These are phyloP conservation scores for Eremothecium sinecaudum DNA, from an alignment of 1,139 yeast species.

Conservation along the genomic window DNA sequence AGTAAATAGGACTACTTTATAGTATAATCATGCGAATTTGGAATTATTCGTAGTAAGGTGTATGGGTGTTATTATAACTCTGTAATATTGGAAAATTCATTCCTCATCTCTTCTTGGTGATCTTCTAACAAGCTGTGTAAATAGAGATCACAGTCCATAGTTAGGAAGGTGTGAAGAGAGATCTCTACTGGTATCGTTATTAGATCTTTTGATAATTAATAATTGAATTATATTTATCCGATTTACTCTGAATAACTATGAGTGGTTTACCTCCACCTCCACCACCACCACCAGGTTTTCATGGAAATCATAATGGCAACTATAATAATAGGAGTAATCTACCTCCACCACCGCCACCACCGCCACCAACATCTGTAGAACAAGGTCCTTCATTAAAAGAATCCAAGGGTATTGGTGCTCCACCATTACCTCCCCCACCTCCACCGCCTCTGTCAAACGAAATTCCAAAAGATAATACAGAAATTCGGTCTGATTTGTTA, in stretches of 20 bases:
- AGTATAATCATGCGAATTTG: too few relatives aligned
- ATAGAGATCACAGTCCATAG: too few relatives aligned
- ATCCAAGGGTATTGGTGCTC: conserved; percentile 5
- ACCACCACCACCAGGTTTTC: conserved; percentile 20
- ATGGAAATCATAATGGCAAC: conserved; percentile 2
- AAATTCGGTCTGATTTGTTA: too few relatives aligned
- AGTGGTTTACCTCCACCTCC: conserved; percentile 18
- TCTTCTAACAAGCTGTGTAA: too few relatives aligned
- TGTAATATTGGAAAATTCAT: too few relatives aligned
- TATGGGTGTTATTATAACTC: too few relatives aligned
- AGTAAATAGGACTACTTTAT: conserved; percentile 3
- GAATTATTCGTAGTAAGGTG: too few relatives aligned
- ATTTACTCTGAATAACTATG: conserved; percentile 7
- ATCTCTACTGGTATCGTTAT: too few relatives aligned
- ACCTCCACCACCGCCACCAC: conserved; percentile 30
- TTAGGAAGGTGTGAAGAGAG: too few relatives aligned
- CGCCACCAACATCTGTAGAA: conserved; percentile 21
- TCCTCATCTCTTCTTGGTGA: too few relatives aligned
- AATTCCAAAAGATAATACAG: background rate
- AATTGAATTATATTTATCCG: too few relatives aligned
- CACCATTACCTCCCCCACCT: conserved; percentile 8
- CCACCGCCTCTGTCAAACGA: background rate
- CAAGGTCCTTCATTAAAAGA: background rate
- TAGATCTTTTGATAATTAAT: too few relatives aligned
- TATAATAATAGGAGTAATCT: conserved; percentile 7